These are phyloP conservation scores for Porphyrellus cyaneotinctus DNA, from an alignment of 768 basidiomycete species.

Conservation along the genomic window DNA sequence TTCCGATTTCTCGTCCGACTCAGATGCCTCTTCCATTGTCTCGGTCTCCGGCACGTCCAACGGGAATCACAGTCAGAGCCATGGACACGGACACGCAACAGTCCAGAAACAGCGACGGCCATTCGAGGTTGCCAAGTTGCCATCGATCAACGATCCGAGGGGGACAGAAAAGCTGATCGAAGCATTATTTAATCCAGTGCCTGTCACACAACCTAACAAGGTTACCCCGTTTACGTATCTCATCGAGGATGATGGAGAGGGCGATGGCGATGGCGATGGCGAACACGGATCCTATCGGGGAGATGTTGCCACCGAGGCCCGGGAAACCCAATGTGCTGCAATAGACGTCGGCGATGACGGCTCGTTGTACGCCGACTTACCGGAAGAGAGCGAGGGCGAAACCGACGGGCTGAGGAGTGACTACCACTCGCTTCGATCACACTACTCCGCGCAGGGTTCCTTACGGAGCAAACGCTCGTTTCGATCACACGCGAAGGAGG, in stretches of 20 bases:
- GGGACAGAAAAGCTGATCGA: conserved; percentile 75
- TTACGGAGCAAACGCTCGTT: conserved; percentile 18
- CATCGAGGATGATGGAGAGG: conserved; percentile 24
- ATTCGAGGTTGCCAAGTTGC: conserved; percentile 38
- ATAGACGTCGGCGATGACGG: conserved; percentile 13
- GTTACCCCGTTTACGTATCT: conserved; percentile 38
- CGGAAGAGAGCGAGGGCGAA: conserved; percentile 7
- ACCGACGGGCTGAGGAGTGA: conserved; percentile 19
- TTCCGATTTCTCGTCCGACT: conserved; percentile 32
- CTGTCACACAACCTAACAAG: conserved; percentile 31
- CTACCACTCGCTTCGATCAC: conserved; percentile 28
- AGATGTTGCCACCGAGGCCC: neutral
- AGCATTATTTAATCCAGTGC: conserved; percentile 71
- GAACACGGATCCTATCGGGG: conserved; percentile 1
- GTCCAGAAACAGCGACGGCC: conserved; percentile 24
- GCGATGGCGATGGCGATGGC: conserved; percentile 14
- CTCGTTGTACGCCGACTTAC: conserved; percentile 24
- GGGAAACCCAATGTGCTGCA: neutral
- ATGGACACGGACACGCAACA: neutral
- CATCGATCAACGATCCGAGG: conserved; percentile 52
- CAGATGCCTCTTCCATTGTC: conserved; percentile 20
- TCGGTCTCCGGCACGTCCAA: conserved; percentile 10
- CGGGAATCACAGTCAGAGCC: neutral
- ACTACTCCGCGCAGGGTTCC: conserved; percentile 22
- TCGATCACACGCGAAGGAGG: conserved; percentile 17